phyloP scores from a whole-genome alignment of 441 rosid genomes.

The Monsonia emarginata region DNA sequence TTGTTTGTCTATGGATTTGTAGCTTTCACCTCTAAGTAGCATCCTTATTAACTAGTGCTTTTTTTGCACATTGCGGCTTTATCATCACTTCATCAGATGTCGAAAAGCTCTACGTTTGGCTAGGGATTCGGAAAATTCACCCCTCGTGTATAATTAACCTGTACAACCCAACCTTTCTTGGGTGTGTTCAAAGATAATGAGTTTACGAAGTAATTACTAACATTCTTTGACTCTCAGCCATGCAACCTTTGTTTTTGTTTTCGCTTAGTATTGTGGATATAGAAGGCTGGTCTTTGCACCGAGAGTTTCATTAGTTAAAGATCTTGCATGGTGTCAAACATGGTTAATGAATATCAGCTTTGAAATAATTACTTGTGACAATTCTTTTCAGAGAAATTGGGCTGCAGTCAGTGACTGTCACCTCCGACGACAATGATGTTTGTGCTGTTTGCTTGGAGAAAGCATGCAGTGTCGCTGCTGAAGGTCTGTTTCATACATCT shows the following conservation, averaged over 20 bases:
- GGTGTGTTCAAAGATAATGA: not conserved
- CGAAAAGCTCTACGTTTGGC: not conserved
- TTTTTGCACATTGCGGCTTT: not conserved
- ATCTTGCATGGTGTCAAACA: not conserved
- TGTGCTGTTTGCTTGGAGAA: constrained; percentile 95
- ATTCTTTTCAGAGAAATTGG: constrained; percentile 58
- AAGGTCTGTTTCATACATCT: constrained; percentile 42
- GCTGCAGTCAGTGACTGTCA: constrained; percentile 46
- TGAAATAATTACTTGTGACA: constrained; percentile 14
- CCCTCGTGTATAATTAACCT: not conserved
- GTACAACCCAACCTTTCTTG: not conserved
- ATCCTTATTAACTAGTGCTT: not conserved
- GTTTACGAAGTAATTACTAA: not conserved
- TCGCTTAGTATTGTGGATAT: not conserved
- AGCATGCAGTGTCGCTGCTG: constrained; percentile 81
- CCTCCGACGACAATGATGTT: constrained; percentile 61
- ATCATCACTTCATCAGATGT: not conserved
- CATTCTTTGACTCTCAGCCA: not conserved
- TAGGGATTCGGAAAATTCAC: not conserved
- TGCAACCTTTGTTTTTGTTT: not conserved
- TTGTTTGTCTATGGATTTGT: too few species aligned
- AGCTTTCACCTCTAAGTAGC: not conserved
- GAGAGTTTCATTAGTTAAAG: not conserved
- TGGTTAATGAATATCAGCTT: not conserved
- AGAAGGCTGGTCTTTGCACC: not conserved